Evolutionary conservation across 2,329 filamentous ascomycete species (phyloP).

Genomic region (Dothistroma septosporum): DNA sequence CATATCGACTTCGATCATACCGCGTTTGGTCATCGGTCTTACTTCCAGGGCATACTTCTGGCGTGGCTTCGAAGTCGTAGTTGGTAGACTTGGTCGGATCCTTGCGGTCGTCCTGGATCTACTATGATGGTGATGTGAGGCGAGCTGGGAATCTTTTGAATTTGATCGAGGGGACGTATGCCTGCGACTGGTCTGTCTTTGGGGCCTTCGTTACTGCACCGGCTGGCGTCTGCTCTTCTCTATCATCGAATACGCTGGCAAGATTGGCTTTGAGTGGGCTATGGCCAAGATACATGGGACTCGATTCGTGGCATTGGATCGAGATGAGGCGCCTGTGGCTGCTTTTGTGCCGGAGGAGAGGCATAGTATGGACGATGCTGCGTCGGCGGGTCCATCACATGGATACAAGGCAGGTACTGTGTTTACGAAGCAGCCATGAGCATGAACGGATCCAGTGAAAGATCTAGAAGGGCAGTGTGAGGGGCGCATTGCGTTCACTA

Average conservation of each 20-base stretch:
- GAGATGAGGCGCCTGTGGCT: slow-evolving; percentile 36
- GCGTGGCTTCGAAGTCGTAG: slow-evolving; percentile 75
- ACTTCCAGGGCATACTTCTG: slow-evolving; percentile 64
- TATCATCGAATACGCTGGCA: slow-evolving; percentile 56
- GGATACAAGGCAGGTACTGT: slow-evolving; percentile 1
- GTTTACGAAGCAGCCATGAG: background rate
- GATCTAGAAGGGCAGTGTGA: no score
- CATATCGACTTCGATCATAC: slow-evolving; percentile 70
- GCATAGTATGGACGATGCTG: slow-evolving; percentile 10
- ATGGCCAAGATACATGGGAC: slow-evolving; percentile 55
- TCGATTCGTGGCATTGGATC: slow-evolving; percentile 65
- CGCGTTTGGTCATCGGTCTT: slow-evolving; percentile 69
- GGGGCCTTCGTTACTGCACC: slow-evolving; percentile 79
- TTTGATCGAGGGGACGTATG: slow-evolving; percentile 69
- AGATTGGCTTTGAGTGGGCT: slow-evolving; percentile 57
- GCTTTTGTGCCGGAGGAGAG: slow-evolving; percentile 14
- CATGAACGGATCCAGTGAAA: background rate
- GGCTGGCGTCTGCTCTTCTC: slow-evolving; percentile 69
- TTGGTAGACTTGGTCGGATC: slow-evolving; percentile 72
- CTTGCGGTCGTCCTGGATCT: slow-evolving; percentile 73
- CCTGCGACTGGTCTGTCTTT: slow-evolving; percentile 74
- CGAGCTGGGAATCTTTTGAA: slow-evolving; percentile 65
- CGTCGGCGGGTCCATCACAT: background rate
- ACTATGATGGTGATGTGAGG: slow-evolving; percentile 61
- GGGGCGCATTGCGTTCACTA: no score